These are phyloP conservation scores for Vigna radiata DNA, from an alignment of 306 rosid genomes.

Conservation along the genomic window DNA sequence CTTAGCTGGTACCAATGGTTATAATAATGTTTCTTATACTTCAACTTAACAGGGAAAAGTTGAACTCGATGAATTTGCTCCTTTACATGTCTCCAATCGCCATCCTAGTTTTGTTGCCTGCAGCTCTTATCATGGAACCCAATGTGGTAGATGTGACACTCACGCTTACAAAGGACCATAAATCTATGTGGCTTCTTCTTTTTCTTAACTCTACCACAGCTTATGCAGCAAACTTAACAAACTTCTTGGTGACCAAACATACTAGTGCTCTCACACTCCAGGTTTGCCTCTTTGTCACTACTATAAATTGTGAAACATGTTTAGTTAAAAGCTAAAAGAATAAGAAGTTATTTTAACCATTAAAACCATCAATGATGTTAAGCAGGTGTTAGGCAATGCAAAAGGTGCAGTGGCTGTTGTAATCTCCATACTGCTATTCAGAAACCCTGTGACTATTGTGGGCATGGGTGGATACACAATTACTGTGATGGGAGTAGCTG, in stretches of 20 bases:
- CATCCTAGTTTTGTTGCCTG: slow-evolving; percentile 76
- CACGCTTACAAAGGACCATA: slow-evolving; percentile 76
- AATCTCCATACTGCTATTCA: slow-evolving; percentile 91
- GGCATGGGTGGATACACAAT: slow-evolving; percentile 88
- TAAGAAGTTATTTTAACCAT: not conserved
- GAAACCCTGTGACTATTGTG: slow-evolving; percentile 84
- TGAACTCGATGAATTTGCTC: slow-evolving; percentile 96
- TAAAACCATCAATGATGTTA: slow-evolving; percentile 25
- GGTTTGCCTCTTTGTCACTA: slow-evolving; percentile 55
- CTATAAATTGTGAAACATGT: slow-evolving; percentile 13
- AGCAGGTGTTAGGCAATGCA: slow-evolving; percentile 94
- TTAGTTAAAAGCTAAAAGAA: not conserved
- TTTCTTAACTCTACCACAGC: slow-evolving; percentile 82
- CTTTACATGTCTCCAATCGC: slow-evolving; percentile 97
- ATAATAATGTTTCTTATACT: slow-evolving; percentile 32
- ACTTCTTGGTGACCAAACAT: slow-evolving; percentile 98
- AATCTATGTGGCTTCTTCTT: slow-evolving; percentile 89
- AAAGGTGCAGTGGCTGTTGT: slow-evolving; percentile 98
- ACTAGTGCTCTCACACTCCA: slow-evolving; percentile 96
- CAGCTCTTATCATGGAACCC: slow-evolving; percentile 93
- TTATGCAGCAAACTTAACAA: slow-evolving; percentile 86
- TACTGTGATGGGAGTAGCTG: slow-evolving; percentile 83
- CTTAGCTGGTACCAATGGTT: slow-evolving; percentile 22
- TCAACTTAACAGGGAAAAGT: slow-evolving; percentile 76
- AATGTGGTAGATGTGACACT: slow-evolving; percentile 67